phyloP scores from a whole-genome alignment of 2,329 filamentous ascomycete genomes.

The Colletotrichum coccodes region DNA sequence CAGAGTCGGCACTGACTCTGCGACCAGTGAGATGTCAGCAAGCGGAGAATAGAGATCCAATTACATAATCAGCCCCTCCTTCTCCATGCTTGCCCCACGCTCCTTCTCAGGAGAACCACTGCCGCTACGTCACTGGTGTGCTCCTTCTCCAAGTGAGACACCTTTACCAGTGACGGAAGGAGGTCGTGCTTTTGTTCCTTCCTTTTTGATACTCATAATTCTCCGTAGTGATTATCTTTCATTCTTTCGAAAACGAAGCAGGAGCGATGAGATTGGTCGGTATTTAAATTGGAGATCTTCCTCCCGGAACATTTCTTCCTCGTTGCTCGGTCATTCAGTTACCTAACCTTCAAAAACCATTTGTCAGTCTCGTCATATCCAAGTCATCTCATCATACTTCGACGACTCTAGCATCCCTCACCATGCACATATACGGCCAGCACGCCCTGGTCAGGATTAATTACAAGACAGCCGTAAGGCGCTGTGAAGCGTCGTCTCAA shows the following conservation, averaged over 20 bases:
- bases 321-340: not conserved
- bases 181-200: not conserved
- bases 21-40: not conserved
- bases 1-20: not conserved
- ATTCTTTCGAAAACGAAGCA: not conserved
- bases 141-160: slow-evolving; percentile 2
- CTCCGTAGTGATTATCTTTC: not conserved
- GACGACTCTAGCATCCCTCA: not conserved
- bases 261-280: not conserved
- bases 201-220: not conserved
- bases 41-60: rapidly evolving
- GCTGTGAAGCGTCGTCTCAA: slow-evolving; percentile 8
- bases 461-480: not conserved
- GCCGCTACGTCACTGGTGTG: not conserved
- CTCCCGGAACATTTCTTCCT: not conserved
- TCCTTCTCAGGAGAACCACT: slow-evolving; percentile 7
- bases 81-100: not conserved
- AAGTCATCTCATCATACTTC: not conserved
- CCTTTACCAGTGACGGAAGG: not conserved
- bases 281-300: not conserved
- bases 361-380: not conserved
- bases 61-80: slow-evolving; percentile 28
- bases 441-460: not conserved
- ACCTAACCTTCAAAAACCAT: no score
- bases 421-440: not conserved